phyloP scores from a whole-genome alignment of 2,329 filamentous ascomycete genomes.

The Fusarium sp. region DNA sequence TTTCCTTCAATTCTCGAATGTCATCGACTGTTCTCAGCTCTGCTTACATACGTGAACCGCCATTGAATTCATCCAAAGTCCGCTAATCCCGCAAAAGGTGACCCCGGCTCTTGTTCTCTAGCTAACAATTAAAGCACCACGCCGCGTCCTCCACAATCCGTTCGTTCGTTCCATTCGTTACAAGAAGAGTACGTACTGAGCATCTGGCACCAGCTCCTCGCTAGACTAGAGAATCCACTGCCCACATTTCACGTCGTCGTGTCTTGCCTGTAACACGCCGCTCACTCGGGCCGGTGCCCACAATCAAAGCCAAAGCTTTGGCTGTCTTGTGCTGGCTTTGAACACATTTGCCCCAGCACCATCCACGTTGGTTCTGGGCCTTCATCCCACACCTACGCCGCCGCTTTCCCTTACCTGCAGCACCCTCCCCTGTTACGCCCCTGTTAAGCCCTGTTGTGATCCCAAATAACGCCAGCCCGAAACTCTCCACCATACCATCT shows the following conservation, averaged over 20 bases:
- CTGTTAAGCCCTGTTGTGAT: constrained; percentile 48
- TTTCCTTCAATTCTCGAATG: constrained; percentile 21
- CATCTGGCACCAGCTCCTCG: constrained; percentile 8
- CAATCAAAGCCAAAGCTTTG: background rate
- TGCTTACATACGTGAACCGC: constrained; percentile 23
- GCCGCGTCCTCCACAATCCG: constrained; percentile 25
- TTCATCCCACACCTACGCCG: constrained; percentile 45
- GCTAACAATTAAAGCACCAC: constrained; percentile 34
- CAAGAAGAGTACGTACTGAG: constrained; percentile 11
- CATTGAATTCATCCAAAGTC: constrained; percentile 29
- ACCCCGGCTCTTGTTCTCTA: constrained; percentile 20
- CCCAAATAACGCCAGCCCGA: constrained; percentile 49
- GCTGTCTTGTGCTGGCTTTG: constrained; percentile 9
- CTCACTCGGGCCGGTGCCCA: constrained; percentile 37
- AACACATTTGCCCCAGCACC: constrained; percentile 28
- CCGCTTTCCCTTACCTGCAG: constrained; percentile 51
- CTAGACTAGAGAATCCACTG: constrained; percentile 12
- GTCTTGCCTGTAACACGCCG: constrained; percentile 28
- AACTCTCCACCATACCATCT: constrained; percentile 47
- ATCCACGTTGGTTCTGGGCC: constrained; percentile 45
- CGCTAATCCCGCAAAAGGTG: constrained; percentile 32
- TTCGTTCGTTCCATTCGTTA: constrained; percentile 10
- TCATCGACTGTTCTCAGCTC: constrained; percentile 19
- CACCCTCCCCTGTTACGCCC: constrained; percentile 43
- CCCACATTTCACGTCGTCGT: constrained; percentile 29